Base-by-base conservation (phyloP, 768 basidiomycete species). In the Lentinula boryana region DNA sequence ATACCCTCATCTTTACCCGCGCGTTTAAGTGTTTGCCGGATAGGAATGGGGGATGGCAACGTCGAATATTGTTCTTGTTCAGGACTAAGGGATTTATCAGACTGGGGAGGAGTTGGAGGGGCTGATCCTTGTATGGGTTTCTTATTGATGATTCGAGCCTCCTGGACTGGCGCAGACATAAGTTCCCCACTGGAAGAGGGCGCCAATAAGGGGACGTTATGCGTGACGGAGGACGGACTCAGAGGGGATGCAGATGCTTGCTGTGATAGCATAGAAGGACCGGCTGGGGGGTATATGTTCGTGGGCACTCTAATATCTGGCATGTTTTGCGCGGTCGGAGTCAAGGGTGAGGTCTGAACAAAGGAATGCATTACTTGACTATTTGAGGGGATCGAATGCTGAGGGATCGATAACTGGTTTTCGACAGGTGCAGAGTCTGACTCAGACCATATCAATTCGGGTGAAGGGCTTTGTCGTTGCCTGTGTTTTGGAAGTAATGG, bases 61-160 rank as follows among this genome's bases (percentile, higher is more conserved):
- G 43, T 33, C 12, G 18, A 27, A 32, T 43, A 23, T 7, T 48
- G 46, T 15, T 58, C 57, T 16, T 58, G 57, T 15, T 60, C 58
- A 27, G 58, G 58, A 60, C 49, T 60, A 5, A 60, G 44, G 0
- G 58, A 60, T 33, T 60, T 60, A n/a, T 41, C 31, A 32, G 58
- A 60, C 15, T 32, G 58, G 21, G 58, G 58, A 52, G 58, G 58
- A 32, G 58, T 60, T 33, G 58, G 58, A 10, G 50, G 50, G 40
- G 38, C 44, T 23, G 38, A 40, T 21, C 55, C 55, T 56, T 36
- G 38, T 6, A 44, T 31, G 32, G 40, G 13, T 6, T 36, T 27
- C 21, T 54, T 54, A 9, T 38, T 33, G 15, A 21, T 5, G 1
- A 13, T 4, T 32, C 31, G 56, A 23, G 23, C 21, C 6, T 57